Base-by-base conservation (phyloP, 768 basidiomycete genomes). In the Tulasnella sp. region DNA sequence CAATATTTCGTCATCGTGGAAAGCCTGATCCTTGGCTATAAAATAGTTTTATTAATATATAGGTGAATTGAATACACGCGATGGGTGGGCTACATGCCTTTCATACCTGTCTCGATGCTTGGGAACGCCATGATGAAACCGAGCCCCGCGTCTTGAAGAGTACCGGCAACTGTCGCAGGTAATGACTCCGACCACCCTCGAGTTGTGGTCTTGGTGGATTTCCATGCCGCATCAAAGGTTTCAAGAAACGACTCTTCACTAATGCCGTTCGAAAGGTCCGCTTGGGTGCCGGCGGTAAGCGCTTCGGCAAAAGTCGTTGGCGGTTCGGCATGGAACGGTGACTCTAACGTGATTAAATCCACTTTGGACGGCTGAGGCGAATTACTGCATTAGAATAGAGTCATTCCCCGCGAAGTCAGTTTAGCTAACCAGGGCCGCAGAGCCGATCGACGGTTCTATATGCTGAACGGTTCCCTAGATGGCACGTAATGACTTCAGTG, bases 301-400 rank as follows among this genome's bases (percentile, higher is more conserved):
- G 35, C 51, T 73, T 46, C 79, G 78, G 39, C 82, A 83, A 32
- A 3, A 23, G 2, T 29, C 3, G 61, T 18, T 26, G 80, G 51
- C 32, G 86, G 85, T 79, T 91, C 90, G 10, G 86, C 82, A 61
- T 89, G 84, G 84, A 91, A 91, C 3, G 92, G 91, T 1, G 91
- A 89, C 82, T 94, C 92, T 51, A 95, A 87, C 11, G 89, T 86
- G 79, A 94, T 93, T 70, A 94, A 88, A 84, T 94, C 91, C 26
- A 83, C 81, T 23, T 83, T 82, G 32, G 83, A 83, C 13, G 81
- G 81, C 88, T 77, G 61, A 40, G 75, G n/a, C n/a, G n/a, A n/a
- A n/a, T n/a, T n/a, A n/a, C n/a, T n/a, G n/a, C n/a, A n/a, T n/a
- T n/a, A n/a, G n/a, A n/a, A n/a, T n/a, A n/a, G n/a, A n/a, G n/a